A percentile compares a stretch with the other conserved stretches of the same genome.
phyloP scores from a whole-genome alignment of 306 rosid genomes.

The Sicyos baderoa region DNA sequence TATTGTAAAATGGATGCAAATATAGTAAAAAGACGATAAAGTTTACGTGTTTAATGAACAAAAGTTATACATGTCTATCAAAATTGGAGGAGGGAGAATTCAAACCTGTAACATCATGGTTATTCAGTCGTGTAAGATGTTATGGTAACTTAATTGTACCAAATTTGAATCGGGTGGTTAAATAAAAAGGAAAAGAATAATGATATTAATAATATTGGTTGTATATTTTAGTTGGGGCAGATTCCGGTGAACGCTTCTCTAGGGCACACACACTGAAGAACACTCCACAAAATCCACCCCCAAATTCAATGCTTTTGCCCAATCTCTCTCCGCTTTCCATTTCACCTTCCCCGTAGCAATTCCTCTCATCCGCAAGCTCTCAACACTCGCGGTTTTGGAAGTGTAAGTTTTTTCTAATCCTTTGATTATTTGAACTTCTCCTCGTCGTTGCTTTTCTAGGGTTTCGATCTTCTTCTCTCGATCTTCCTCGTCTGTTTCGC shows the following conservation, averaged over 20 bases:
- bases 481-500: background rate
- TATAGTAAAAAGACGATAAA: too few species aligned
- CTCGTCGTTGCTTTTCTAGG: background rate
- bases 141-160: too few species aligned
- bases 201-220: too few species aligned
- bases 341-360: background rate
- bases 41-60: too few species aligned
- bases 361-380: background rate
- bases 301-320: background rate
- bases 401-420: background rate
- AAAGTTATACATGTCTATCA: too few species aligned
- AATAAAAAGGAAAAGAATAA: too few species aligned
- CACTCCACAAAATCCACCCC: background rate
- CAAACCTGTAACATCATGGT: too few species aligned
- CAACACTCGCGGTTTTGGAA: background rate
- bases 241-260: background rate
- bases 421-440: background rate
- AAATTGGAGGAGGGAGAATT: too few species aligned
- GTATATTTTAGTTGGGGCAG: too few species aligned
- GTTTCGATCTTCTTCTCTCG: background rate
- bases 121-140: too few species aligned
- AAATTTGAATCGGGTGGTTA: too few species aligned
- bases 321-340: background rate
- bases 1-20: too few species aligned
- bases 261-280: background rate